Base-by-base conservation (phyloP, 306 rosid genomes). In the Mimosa bimucronata region DNA sequence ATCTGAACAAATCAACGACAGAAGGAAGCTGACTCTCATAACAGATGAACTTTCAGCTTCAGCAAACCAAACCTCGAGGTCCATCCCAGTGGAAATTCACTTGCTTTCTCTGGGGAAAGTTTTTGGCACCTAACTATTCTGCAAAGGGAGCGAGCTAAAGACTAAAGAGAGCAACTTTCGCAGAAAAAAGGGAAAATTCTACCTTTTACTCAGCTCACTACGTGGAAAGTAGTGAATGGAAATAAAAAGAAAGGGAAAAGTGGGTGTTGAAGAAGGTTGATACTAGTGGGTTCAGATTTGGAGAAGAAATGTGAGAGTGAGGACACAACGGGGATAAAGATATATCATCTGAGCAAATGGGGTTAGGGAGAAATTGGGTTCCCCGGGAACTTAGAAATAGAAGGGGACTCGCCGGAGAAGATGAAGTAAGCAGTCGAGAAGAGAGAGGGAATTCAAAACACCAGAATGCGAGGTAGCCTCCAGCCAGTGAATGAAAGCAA, bases 331-430 rank as follows among this genome's bases (percentile, higher is more conserved):
- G 21, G 23, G n/a, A 10, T 3, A 38, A 53, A 11, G 7, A 45
- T 48, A 16, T 13, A 19, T 19, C 34, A 9, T n/a, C n/a, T n/a
- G 26, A 21, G 83, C 0, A 72, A 79, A 31, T 46, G 74, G 58
- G 68, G 58, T 52, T 80, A 4, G 19, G 21, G 68, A 65, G 73
- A 10, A 23, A 38, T 21, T 8, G 31, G 18, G 70, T 1, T 25
- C 0, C 44, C 28, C 13, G 45, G 60, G 23, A 52, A 44, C 18
- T 25, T 2, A 23, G 7, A 62, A 37, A 57, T 34, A 64, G 67
- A 0, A 48, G 64, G 41, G 13, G 64, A 25, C n/a, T 58, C 7
- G 78, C 83, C 84, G 61, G 83, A 76, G 74, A 76, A 80, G 77
- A 60, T 10, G 37, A 31, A 42, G 71, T 7, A n/a, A n/a, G 38